Evolutionary conservation across 768 basidiomycete genomes (phyloP).

Genomic region (Lentinula edodes): DNA sequence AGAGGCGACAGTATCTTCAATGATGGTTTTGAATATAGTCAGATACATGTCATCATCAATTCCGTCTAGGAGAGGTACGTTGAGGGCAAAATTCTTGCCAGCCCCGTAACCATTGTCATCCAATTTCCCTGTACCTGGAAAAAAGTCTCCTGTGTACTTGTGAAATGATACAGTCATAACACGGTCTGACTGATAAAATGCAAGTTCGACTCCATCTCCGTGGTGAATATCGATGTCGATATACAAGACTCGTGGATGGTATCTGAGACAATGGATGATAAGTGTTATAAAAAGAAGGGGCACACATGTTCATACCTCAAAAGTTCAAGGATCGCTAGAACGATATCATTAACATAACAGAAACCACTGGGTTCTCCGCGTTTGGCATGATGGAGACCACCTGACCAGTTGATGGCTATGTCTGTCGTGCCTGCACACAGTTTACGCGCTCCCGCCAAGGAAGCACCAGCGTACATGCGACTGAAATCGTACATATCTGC

Average conservation of each 20-base stretch:
- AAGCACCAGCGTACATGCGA: slow-evolving; percentile 89
- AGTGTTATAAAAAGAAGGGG: not conserved
- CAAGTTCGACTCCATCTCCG: slow-evolving; percentile 96
- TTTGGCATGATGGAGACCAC: slow-evolving; percentile 97
- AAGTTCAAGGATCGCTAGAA: slow-evolving; percentile 89
- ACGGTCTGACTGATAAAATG: slow-evolving; percentile 96
- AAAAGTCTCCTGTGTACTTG: slow-evolving; percentile 98
- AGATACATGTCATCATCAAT: slow-evolving; percentile 98
- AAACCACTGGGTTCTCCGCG: slow-evolving; percentile 97
- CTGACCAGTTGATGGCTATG: slow-evolving; percentile 99
- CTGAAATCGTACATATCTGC: slow-evolving; percentile 93
- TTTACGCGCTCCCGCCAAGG: slow-evolving; percentile 86
- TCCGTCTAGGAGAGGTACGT: slow-evolving; percentile 92
- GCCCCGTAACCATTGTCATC: slow-evolving; percentile 86
- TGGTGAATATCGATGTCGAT: slow-evolving; percentile 99
- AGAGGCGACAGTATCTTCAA: slow-evolving; percentile 86
- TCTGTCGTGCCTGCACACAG: slow-evolving; percentile 83
- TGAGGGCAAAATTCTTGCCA: slow-evolving; percentile 93
- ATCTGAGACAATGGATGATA: slow-evolving; percentile 36
- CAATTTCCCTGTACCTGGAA: slow-evolving; percentile 94
- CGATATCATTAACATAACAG: slow-evolving; percentile 97
- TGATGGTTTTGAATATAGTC: slow-evolving; percentile 91
- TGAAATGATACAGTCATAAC: slow-evolving; percentile 99
- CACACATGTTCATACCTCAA: slow-evolving; percentile 52
- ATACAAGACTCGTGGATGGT: slow-evolving; percentile 91